Percentiles rank a stretch among this genome's conserved stretches.
Evolutionary conservation across 2,329 filamentous ascomycete species (phyloP).

Genomic region (Botrytis sinoallii): DNA sequence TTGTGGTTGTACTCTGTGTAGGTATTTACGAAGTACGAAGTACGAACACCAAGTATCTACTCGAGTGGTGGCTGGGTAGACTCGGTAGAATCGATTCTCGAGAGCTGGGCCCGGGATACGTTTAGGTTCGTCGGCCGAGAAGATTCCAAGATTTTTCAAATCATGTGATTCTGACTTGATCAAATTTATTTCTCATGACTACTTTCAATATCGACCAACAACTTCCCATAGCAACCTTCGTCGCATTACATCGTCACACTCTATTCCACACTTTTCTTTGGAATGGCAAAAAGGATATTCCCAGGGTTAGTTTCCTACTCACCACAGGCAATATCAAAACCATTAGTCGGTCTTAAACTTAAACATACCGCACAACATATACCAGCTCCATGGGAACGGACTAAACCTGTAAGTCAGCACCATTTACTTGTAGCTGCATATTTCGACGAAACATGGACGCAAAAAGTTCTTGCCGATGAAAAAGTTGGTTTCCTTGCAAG

Average conservation of each 20-base stretch:
- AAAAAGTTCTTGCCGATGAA: conserved; percentile 1
- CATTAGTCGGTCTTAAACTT: not conserved
- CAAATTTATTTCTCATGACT: not conserved
- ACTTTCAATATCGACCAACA: not conserved
- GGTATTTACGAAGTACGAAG: not conserved
- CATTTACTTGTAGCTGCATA: conserved; percentile 2
- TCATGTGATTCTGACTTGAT: not conserved
- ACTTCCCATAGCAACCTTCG: not conserved
- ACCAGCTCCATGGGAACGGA: conserved; percentile 3
- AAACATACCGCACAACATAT: not conserved
- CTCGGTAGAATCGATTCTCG: not conserved
- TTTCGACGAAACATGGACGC: conserved; percentile 12
- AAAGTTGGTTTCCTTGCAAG: not conserved
- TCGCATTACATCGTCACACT: not conserved
- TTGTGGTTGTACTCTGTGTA: not conserved
- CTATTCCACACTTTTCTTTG: not conserved
- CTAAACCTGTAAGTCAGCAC: not conserved
- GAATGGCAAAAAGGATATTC: not conserved
- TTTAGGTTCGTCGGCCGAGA: not conserved
- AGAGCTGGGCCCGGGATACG: not conserved
- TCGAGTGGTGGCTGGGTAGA: too few relatives aligned
- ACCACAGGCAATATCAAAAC: not conserved
- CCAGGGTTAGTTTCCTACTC: not conserved
- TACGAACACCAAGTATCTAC: too few relatives aligned
- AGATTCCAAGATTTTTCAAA: too few relatives aligned